Conservation (phyloP, 2,329 filamentous ascomycete genomes). For the Chaetomium sp. region DNA sequence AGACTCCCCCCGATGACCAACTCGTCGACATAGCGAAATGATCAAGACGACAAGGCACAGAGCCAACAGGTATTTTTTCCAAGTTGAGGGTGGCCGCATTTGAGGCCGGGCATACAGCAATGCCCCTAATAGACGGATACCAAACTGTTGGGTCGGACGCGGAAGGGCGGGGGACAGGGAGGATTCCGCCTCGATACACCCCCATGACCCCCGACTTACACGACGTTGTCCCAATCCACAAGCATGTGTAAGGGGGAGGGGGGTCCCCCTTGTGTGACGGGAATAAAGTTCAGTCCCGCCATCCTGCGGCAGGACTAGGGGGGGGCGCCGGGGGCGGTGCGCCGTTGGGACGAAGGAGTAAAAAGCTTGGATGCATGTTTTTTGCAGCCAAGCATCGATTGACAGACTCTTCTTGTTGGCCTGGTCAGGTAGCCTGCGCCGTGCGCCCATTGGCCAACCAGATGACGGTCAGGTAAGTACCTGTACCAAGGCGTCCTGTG, state of each 20-base stretch:
- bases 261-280: not conserved
- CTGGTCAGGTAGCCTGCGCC: not conserved
- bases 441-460: not conserved
- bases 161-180: not conserved
- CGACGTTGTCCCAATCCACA: not conserved
- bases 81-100: not conserved
- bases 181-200: not conserved
- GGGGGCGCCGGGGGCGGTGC: not conserved
- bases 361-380: not conserved
- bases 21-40: not conserved
- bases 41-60: not conserved
- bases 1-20: not conserved
- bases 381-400: not conserved
- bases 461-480: not conserved
- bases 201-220: not conserved
- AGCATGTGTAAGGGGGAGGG: not conserved
- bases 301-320: not conserved
- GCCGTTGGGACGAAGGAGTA: slow-evolving; percentile 7
- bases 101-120: slow-evolving; percentile 8
- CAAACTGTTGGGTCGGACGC: not conserved
- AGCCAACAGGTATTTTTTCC: slow-evolving; percentile 3
- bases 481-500: not conserved
- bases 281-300: not conserved
- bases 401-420: not conserved
- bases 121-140: slow-evolving; percentile 5